Evolutionary conservation across 371 early-diverging fungal species (phyloP).

Genomic region (Nematocida sp.): DNA sequence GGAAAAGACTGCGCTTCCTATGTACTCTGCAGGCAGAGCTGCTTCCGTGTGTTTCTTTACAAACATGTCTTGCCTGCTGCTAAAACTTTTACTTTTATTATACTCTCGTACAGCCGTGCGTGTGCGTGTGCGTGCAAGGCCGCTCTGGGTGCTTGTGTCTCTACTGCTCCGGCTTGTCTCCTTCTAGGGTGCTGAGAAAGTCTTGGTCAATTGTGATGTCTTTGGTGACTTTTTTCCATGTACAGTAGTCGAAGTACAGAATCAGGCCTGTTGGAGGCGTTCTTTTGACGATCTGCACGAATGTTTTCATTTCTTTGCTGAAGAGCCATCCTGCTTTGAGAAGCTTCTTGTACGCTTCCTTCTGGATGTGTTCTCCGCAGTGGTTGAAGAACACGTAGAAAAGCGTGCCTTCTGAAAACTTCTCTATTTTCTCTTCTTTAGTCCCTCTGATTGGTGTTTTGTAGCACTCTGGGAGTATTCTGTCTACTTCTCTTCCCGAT

Average conservation of each 20-base stretch:
- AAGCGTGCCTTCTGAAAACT: conserved; percentile 49
- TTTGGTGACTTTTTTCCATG: conserved; percentile 53
- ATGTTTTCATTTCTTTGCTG: conserved; percentile 49
- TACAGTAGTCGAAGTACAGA: conserved; percentile 48
- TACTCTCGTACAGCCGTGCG: too few relatives aligned
- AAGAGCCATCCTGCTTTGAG: conserved; percentile 33
- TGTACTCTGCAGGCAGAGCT: conserved; percentile 14
- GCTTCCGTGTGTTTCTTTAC: not conserved
- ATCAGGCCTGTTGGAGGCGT: conserved; percentile 14
- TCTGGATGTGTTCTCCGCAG: conserved; percentile 40
- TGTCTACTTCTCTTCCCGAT: conserved; percentile 24
- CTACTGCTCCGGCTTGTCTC: not conserved
- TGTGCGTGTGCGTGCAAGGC: too few relatives aligned
- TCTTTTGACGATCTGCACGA: conserved; percentile 43
- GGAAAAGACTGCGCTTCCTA: not conserved
- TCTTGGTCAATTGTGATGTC: conserved; percentile 32
- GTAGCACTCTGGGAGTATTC: conserved; percentile 44
- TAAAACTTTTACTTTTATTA: too few relatives aligned
- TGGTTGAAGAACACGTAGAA: conserved; percentile 51
- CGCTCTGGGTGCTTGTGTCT: not conserved
- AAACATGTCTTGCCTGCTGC: too few relatives aligned
- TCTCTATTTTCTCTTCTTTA: conserved; percentile 48
- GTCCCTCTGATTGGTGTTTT: conserved; percentile 26
- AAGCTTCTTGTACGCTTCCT: conserved; percentile 35
- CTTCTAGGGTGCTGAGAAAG: conserved; percentile 37